These are phyloP conservation scores for Camellia oleifera DNA, from an alignment of 179 eudicot genomes.

Conservation along the genomic window DNA sequence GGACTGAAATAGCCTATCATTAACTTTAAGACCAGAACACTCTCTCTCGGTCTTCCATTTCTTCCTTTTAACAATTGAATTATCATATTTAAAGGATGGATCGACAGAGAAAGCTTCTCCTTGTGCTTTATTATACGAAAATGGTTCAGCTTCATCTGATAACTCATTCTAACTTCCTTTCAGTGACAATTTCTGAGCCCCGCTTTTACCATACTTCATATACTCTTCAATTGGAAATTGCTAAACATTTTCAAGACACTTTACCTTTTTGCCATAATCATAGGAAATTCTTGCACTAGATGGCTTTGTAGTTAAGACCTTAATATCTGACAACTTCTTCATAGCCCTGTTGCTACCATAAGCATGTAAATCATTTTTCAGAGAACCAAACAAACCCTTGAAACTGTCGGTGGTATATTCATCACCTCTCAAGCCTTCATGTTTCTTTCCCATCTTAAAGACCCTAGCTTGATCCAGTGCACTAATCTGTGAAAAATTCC, in stretches of 20 bases:
- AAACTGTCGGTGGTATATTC: constrained; percentile 38
- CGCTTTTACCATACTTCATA: constrained; percentile 40
- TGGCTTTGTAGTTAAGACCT: constrained; percentile 71
- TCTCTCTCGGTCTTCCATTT: constrained; percentile 45
- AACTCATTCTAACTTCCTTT: constrained; percentile 45
- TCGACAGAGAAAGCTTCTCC: constrained; percentile 40
- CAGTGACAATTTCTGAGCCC: constrained; percentile 31
- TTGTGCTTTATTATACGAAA: constrained; percentile 38
- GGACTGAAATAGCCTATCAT: constrained; percentile 34
- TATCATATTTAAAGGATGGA: constrained; percentile 38
- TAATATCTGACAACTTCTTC: constrained; percentile 77
- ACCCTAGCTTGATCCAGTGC: constrained; percentile 34
- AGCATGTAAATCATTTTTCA: constrained; percentile 33
- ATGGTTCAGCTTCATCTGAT: constrained; percentile 38
- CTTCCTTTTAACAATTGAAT: constrained; percentile 35
- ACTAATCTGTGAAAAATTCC: constrained; percentile 35
- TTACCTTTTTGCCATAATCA: constrained; percentile 46
- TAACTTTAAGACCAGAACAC: constrained; percentile 34
- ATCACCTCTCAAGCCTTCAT: constrained; percentile 38
- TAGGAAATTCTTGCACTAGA: constrained; percentile 43
- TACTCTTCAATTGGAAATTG: constrained; percentile 44
- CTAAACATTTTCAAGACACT: constrained; percentile 32
- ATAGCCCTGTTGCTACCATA: constrained; percentile 54
- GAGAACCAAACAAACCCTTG: constrained; percentile 34
- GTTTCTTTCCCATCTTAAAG: constrained; percentile 51